Base-by-base conservation (phyloP, 768 basidiomycete genomes). In the Symmetrospora coprosmae region DNA sequence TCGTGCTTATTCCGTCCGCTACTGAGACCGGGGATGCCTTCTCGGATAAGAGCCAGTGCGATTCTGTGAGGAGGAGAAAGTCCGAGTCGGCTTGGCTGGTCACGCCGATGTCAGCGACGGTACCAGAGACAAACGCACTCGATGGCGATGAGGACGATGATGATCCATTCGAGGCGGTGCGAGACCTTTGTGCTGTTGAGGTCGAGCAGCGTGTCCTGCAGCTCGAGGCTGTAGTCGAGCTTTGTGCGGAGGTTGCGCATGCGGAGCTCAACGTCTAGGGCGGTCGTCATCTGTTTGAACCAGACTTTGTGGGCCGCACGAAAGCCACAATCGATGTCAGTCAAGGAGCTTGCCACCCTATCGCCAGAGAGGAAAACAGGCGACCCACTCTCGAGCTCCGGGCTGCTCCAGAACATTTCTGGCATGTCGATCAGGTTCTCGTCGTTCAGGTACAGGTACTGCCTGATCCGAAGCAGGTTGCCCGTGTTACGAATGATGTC, bases 361-460 rank as follows among this genome's bases (percentile, higher is more conserved):
- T 5, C 23, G 17, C 33, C n/a, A 14, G 11, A 7, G 17, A 28
- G 9, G 38, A 23, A 9, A 33, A 19, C 21, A 9, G 11, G 9
- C 2, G 25, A 46, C 80, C 33, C 63, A 82, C 86, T 77, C 75
- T 96, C 91, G 4, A 96, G 77, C 63, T 83, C 85, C 0, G 90
- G 87, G 69, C 94, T 87, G 17, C 84, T 78, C 91, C 92, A 97
- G 71, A 94, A 90, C 66, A 96, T 84, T 72, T 94, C 86, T 0
- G 86, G 87, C 0, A 83, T 82, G 68, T 91, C 89, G 46, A 82
- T 82, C 68, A 89, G 87, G 67, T 88, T 91, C 70, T 88, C 85
- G 43, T 84, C 77, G 67, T 86, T 88, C 51, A 96, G 79, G 67
- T 94, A 96, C 28, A 94, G 76, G 23, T 86, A 83, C 74, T 96